Conservation (phyloP, 148 eudicot species). For the Rhododendron simsii region DNA sequence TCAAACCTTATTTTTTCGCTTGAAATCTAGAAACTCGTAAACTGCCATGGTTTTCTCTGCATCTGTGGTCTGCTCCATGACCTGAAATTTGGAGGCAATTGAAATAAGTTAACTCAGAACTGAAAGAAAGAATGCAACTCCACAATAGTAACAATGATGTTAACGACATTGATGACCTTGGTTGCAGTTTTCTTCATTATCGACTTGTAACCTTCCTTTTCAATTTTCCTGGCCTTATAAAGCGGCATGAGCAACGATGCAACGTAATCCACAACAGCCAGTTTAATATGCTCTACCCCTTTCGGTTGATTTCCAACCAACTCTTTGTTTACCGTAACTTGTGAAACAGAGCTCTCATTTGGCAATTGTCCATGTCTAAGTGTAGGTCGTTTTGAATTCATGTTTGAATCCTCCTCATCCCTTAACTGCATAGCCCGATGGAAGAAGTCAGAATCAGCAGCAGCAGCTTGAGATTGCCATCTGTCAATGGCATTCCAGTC, state of each 20-base stretch:
- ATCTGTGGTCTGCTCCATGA: conserved; percentile 94
- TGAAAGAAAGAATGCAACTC: not conserved
- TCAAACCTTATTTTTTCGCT: conserved; percentile 88
- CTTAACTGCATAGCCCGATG: conserved; percentile 37
- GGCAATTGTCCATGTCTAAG: conserved; percentile 34
- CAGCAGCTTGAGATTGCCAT: conserved; percentile 99
- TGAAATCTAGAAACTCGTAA: conserved; percentile 81
- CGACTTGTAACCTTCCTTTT: conserved; percentile 86
- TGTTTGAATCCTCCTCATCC: conserved; percentile 86
- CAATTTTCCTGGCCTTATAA: conserved; percentile 86
- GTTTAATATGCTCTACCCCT: conserved; percentile 74
- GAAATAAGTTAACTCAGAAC: not conserved
- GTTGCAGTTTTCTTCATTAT: conserved; percentile 98
- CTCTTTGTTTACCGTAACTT: conserved; percentile 75
- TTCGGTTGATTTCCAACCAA: conserved; percentile 50
- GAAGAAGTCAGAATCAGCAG: conserved; percentile 72
- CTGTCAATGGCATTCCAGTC: conserved; percentile 92
- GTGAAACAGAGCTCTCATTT: conserved; percentile 81
- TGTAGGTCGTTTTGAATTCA: conserved; percentile 35
- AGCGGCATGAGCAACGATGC: conserved; percentile 95
- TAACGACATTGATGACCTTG: conserved; percentile 66
- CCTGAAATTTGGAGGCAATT: conserved; percentile 41
- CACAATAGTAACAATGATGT: not conserved
- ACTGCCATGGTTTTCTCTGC: conserved; percentile 92
- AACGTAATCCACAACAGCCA: conserved; percentile 87